Percentiles rank a stretch among this genome's conserved stretches.
These are phyloP conservation scores for Opeltia flavorubescens DNA, from an alignment of 495 filamentous ascomycete genomes.

Conservation along the genomic window DNA sequence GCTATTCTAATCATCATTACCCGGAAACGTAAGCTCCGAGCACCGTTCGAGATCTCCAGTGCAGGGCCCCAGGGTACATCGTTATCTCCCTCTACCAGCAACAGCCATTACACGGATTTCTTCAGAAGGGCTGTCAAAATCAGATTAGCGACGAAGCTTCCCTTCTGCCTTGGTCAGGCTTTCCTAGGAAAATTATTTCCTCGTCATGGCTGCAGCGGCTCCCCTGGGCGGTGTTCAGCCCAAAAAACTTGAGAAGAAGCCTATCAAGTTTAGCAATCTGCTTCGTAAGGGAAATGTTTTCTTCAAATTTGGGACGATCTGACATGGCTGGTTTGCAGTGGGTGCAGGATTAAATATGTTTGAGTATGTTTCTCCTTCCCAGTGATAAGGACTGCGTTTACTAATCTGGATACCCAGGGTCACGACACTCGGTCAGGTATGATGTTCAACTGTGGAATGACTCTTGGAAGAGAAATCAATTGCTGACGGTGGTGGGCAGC, in stretches of 20 bases:
- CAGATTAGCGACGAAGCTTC: conserved; percentile 62
- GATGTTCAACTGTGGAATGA: neutral
- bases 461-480: neutral
- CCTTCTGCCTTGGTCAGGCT: conserved; percentile 86
- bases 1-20: too few species aligned
- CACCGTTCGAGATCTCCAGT: too few species aligned
- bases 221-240: conserved; percentile 34
- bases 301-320: neutral
- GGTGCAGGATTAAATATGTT: conserved; percentile 97
- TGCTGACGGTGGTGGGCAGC: conserved; percentile 37
- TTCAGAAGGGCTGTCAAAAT: conserved; percentile 14
- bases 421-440: conserved; percentile 72
- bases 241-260: conserved; percentile 87
- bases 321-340: conserved; percentile 31
- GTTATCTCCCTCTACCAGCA: too few species aligned
- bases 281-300: conserved; percentile 39
- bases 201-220: conserved; percentile 42
- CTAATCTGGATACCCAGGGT: conserved; percentile 37
- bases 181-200: conserved; percentile 36
- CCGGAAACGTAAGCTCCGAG: too few species aligned
- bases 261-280: conserved; percentile 98
- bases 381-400: conserved; percentile 6
- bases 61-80: too few species aligned
- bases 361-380: conserved; percentile 46
- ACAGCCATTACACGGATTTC: too few species aligned